Conservation (phyloP, 345 rosid genomes). For the Eucalyptus erythrocorys region DNA sequence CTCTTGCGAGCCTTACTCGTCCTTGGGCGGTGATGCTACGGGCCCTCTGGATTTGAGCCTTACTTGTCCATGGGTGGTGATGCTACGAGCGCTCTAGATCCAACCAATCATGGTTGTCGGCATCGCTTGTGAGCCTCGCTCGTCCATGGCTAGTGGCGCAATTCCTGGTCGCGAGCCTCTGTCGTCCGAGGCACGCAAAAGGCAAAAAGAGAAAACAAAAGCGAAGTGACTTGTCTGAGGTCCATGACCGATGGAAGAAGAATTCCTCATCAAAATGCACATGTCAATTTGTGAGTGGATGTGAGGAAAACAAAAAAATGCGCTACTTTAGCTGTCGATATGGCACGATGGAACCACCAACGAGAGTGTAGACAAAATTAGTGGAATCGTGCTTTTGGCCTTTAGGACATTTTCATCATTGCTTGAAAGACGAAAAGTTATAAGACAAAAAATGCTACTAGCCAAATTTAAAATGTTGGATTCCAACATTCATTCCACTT, state of each 20-base stretch:
- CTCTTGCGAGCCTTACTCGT: background rate
- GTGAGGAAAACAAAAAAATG: fast-evolving
- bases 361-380: background rate
- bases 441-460: background rate
- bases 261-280: background rate
- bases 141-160: background rate
- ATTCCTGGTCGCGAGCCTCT: background rate
- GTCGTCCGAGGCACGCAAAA: background rate
- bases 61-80: background rate
- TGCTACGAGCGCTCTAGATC: background rate
- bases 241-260: background rate
- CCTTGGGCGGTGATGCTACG: background rate
- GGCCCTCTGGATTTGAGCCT: background rate
- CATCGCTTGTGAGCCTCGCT: background rate
- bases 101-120: background rate
- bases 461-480: background rate
- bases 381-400: background rate
- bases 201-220: background rate
- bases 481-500: background rate
- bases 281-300: background rate
- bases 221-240: background rate
- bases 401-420: background rate
- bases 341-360: background rate
- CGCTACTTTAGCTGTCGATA: background rate
- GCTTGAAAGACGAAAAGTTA: background rate